Percentiles rank a stretch among this genome's conserved stretches.
Conservation (phyloP, 2,329 filamentous ascomycete genomes). For the Stachybotrys chartarum region DNA sequence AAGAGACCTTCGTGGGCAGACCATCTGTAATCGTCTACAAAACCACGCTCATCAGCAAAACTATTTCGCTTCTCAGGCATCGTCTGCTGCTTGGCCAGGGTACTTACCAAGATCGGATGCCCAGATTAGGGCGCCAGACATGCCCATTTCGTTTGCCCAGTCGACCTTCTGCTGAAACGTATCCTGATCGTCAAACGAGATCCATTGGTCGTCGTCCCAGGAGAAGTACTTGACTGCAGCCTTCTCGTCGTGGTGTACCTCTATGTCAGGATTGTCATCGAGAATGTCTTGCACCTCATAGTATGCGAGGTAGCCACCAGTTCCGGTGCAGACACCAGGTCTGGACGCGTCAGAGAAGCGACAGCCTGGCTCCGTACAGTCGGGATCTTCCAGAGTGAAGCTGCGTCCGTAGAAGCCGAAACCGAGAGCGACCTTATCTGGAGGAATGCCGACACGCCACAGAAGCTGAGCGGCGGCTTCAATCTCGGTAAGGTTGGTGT, state of each 20-base stretch:
- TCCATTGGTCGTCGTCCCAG: constrained; percentile 11
- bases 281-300: constrained; percentile 10
- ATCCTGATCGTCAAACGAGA: constrained; percentile 9
- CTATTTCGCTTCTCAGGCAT: no score
- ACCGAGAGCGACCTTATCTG: constrained; percentile 32
- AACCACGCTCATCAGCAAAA: no score
- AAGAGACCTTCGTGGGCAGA: no score
- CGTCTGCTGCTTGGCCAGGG: background rate
- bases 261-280: constrained; percentile 8
- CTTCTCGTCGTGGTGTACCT: constrained; percentile 8
- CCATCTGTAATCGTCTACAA: no score
- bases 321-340: constrained; percentile 7
- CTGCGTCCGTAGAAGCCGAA: constrained; percentile 31
- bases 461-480: constrained; percentile 29
- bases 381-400: constrained; percentile 10
- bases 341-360: constrained; percentile 8
- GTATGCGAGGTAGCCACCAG: constrained; percentile 6
- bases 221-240: constrained; percentile 11
- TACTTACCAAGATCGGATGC: constrained; percentile 8
- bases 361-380: constrained; percentile 12
- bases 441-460: constrained; percentile 31
- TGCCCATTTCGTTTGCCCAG: constrained; percentile 9
- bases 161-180: constrained; percentile 11
- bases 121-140: constrained; percentile 13
- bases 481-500: constrained; percentile 37